Conservation (phyloP, 108 stramenopile genomes). For the Nitzschia sp. region DNA sequence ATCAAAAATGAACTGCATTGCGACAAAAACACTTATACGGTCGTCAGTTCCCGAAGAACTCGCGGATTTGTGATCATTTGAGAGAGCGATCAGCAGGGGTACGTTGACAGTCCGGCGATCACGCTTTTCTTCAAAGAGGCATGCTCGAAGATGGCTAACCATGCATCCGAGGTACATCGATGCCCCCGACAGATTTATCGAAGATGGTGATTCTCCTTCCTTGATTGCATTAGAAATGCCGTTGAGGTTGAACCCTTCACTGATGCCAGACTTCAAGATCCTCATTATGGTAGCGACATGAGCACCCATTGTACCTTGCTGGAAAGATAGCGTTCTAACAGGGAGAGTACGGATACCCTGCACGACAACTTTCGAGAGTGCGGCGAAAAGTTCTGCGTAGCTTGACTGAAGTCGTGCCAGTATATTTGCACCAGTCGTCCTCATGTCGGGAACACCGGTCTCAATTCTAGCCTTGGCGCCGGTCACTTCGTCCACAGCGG, state of each 20-base stretch:
- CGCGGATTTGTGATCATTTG: constrained; percentile 1
- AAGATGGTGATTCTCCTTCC: background rate
- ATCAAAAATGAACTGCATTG: constrained; percentile 59
- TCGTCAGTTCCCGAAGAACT: background rate
- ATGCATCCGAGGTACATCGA: constrained; percentile 76
- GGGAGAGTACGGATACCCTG: constrained; percentile 54
- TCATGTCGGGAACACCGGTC: constrained; percentile 67
- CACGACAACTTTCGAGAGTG: constrained; percentile 50
- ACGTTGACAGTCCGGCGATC: constrained; percentile 67
- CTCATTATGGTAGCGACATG: constrained; percentile 44
- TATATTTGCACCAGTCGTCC: constrained; percentile 60
- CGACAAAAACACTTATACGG: constrained; percentile 43
- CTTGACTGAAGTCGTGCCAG: constrained; percentile 70
- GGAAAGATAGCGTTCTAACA: constrained; percentile 33
- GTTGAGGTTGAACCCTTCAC: constrained; percentile 36
- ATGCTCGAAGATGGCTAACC: constrained; percentile 56
- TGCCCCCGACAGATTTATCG: constrained; percentile 12
- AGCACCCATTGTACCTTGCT: constrained; percentile 39
- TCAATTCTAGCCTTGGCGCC: constrained; percentile 54
- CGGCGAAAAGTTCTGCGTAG: constrained; percentile 55
- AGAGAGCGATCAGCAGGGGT: constrained; percentile 52
- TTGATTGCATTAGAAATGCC: background rate
- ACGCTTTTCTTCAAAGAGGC: constrained; percentile 75
- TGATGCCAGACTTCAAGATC: constrained; percentile 49
- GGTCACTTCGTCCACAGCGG: background rate